Conservation (phyloP, 306 rosid genomes). For the Dalbergia cochinchinensis region DNA sequence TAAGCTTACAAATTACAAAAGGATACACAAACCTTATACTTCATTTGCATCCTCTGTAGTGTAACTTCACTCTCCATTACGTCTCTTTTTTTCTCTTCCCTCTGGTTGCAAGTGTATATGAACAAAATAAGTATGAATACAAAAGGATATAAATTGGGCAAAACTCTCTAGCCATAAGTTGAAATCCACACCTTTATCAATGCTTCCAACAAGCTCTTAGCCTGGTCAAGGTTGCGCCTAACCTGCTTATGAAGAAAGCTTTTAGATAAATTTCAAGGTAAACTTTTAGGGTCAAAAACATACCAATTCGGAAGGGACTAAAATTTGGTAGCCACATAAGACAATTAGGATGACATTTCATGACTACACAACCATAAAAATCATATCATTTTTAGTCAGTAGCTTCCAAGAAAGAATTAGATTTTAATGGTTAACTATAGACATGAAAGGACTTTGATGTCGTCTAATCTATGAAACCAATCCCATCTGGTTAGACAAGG, state of each 20-base stretch:
- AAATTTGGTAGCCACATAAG: not conserved
- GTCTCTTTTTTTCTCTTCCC: conserved; percentile 93
- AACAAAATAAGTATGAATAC: conserved; percentile 38
- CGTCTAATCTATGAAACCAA: no score
- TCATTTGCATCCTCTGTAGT: conserved; percentile 93
- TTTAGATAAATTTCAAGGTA: conserved; percentile 11
- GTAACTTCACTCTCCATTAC: conserved; percentile 92
- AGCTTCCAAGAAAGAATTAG: no score
- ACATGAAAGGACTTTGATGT: no score
- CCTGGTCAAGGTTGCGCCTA: conserved; percentile 98
- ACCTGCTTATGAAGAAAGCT: conserved; percentile 62
- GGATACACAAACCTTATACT: conserved; percentile 75
- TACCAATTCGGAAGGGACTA: conserved; percentile 24
- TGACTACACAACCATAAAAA: no score
- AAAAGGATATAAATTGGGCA: conserved; percentile 35
- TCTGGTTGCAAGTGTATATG: conserved; percentile 60
- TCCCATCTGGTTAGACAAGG: no score
- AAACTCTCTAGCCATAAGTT: conserved; percentile 27
- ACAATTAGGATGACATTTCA: conserved; percentile 13
- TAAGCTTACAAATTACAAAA: conserved; percentile 27
- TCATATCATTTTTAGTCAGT: no score
- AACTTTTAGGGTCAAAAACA: conserved; percentile 6
- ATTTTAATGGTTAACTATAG: no score
- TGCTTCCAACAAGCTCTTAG: conserved; percentile 88
- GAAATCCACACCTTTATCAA: conserved; percentile 76